Conservation (phyloP, 495 filamentous ascomycete genomes). For the Acidiella bohemica region DNA sequence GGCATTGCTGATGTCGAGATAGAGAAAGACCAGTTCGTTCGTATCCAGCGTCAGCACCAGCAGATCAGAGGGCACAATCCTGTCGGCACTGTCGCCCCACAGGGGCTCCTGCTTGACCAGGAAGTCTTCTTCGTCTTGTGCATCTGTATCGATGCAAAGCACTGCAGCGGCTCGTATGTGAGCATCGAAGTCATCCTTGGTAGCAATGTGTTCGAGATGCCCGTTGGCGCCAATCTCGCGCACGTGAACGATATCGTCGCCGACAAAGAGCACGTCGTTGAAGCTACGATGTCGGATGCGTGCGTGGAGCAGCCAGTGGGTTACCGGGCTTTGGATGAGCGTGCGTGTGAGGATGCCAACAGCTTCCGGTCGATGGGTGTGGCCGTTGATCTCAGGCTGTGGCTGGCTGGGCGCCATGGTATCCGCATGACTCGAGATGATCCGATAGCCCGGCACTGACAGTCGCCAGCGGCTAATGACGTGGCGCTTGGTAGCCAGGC, state of each 20-base stretch:
- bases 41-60: slow-evolving; percentile 58
- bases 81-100: slow-evolving; percentile 1
- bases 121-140: slow-evolving; percentile 21
- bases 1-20: slow-evolving; percentile 35
- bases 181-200: slow-evolving; percentile 62
- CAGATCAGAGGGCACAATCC: slow-evolving; percentile 54
- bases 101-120: slow-evolving; percentile 16
- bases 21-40: slow-evolving; percentile 60
- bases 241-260: slow-evolving; percentile 52
- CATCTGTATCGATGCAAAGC: slow-evolving; percentile 26
- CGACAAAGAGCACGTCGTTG: slow-evolving; percentile 84
- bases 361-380: no score
- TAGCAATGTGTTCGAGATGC: slow-evolving; percentile 54
- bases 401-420: no score
- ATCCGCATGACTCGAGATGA: no score
- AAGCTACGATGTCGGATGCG: slow-evolving; percentile 51
- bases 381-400: no score
- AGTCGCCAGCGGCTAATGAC: no score
- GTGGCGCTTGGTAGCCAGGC: no score
- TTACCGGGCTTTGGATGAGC: slow-evolving; percentile 56
- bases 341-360: slow-evolving; percentile 66
- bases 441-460: no score
- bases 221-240: slow-evolving; percentile 49
- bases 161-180: slow-evolving; percentile 52
- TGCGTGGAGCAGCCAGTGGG: slow-evolving; percentile 69